Evolutionary conservation across 257 asterid species (phyloP).

Genomic region (Nicotiana undulata): DNA sequence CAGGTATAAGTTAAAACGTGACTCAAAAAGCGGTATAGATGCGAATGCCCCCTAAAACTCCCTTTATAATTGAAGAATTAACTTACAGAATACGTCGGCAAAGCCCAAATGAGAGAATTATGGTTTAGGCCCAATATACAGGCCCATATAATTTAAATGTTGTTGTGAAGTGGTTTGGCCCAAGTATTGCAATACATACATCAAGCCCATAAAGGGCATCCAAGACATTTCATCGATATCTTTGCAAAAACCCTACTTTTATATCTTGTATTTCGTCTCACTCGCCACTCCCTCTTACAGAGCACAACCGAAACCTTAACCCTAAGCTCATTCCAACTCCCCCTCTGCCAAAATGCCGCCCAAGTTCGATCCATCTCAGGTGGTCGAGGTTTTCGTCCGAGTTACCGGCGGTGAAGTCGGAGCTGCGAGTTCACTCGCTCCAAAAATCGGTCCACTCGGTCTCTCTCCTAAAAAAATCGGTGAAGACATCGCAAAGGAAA

Average conservation of each 20-base stretch:
- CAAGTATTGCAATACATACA: background rate
- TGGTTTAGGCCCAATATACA: too few species aligned
- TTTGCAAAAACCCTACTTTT: slow-evolving; percentile 8
- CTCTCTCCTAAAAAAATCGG: slow-evolving; percentile 58
- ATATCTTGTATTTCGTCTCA: background rate
- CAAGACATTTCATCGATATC: background rate
- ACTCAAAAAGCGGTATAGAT: too few species aligned
- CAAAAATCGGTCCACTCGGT: slow-evolving; percentile 54
- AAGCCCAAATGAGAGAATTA: too few species aligned
- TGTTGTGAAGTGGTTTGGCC: background rate
- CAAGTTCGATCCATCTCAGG: slow-evolving; percentile 48
- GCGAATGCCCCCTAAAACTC: too few species aligned
- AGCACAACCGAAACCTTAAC: background rate
- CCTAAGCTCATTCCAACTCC: background rate
- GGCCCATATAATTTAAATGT: too few species aligned
- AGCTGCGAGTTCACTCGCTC: slow-evolving; percentile 59
- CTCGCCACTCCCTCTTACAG: background rate
- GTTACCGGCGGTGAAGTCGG: slow-evolving; percentile 58
- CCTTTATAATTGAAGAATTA: too few species aligned
- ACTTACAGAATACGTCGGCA: too few species aligned
- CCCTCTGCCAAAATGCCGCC: slow-evolving; percentile 38
- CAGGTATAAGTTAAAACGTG: too few species aligned
- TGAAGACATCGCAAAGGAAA: slow-evolving; percentile 58
- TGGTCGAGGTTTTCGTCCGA: slow-evolving; percentile 50
- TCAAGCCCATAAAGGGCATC: background rate